A percentile compares a stretch with the other conserved stretches of the same genome.
Evolutionary conservation across 371 early-diverging fungal genomes (phyloP).

Genomic region (Paramicrosporidium saccamoebae): DNA sequence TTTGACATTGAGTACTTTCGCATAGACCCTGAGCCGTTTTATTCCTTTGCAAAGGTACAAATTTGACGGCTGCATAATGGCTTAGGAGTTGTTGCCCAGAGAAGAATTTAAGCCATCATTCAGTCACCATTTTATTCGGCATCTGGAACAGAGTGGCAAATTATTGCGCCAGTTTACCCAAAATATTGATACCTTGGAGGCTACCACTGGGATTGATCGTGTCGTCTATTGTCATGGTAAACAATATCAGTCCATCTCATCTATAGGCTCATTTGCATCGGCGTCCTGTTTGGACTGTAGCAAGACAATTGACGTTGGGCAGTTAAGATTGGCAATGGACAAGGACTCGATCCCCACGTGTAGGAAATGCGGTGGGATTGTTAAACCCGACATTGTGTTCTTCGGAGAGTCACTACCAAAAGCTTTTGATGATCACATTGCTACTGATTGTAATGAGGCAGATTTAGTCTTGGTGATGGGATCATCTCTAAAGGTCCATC

Average conservation of each 20-base stretch:
- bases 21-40: conserved; percentile 48
- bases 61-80: conserved; percentile 1
- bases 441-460: conserved; percentile 23
- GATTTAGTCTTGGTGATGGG: conserved; percentile 80
- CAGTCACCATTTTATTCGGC: conserved; percentile 62
- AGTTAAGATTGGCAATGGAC: too few relatives aligned
- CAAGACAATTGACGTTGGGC: conserved; percentile 28
- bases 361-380: conserved; percentile 5
- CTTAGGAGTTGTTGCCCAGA: conserved; percentile 31
- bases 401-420: conserved; percentile 65
- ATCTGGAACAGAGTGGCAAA: conserved; percentile 40
- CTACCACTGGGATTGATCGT: conserved; percentile 40
- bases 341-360: neutral
- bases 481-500: conserved; percentile 70
- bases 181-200: conserved; percentile 90
- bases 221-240: conserved; percentile 65
- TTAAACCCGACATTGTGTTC: conserved; percentile 60
- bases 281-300: conserved; percentile 62
- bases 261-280: conserved; percentile 41
- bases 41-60: conserved; percentile 66
- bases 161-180: conserved; percentile 83
- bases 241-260: neutral
- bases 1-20: conserved; percentile 64
- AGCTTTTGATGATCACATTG: conserved; percentile 28
- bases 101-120: conserved; percentile 62